Percentiles rank a stretch among this genome's conserved stretches.
These are phyloP conservation scores for Boletus rubropictus DNA, from an alignment of 768 basidiomycete genomes.

Conservation along the genomic window DNA sequence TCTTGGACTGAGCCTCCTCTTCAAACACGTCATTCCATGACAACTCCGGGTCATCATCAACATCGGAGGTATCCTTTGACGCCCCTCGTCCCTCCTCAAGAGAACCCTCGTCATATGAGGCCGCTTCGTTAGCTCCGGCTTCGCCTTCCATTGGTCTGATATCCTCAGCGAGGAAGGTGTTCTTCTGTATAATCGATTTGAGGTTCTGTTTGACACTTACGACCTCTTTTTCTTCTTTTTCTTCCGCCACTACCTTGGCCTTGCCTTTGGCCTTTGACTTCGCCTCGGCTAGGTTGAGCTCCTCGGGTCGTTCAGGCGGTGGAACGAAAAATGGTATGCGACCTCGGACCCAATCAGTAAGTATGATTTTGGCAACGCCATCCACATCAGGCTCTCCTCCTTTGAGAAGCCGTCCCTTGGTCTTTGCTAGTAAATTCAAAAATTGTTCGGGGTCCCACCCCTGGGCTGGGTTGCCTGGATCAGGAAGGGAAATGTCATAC, in stretches of 20 bases:
- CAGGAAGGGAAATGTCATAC: slow-evolving; percentile 65
- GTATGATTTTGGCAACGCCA: slow-evolving; percentile 87
- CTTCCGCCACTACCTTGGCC: slow-evolving; percentile 30
- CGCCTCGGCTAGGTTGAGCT: slow-evolving; percentile 56
- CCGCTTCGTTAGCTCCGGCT: slow-evolving; percentile 31
- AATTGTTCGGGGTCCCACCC: slow-evolving; percentile 74
- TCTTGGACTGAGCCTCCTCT: slow-evolving; percentile 35
- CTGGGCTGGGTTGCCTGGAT: slow-evolving; percentile 45
- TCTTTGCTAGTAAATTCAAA: slow-evolving; percentile 78
- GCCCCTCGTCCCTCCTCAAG: slow-evolving; percentile 40
- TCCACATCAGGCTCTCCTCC: slow-evolving; percentile 94
- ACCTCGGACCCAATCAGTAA: slow-evolving; percentile 96
- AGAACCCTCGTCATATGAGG: slow-evolving; percentile 28
- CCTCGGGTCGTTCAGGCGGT: slow-evolving; percentile 79
- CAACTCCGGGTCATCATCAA: slow-evolving; percentile 45
- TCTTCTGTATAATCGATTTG: slow-evolving; percentile 83
- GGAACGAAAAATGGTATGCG: slow-evolving; percentile 94
- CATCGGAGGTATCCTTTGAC: slow-evolving; percentile 29
- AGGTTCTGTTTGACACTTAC: slow-evolving; percentile 81
- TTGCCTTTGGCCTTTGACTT: slow-evolving; percentile 49
- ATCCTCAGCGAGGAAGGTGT: slow-evolving; percentile 81
- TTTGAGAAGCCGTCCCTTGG: slow-evolving; percentile 87
- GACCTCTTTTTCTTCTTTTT: slow-evolving; percentile 33
- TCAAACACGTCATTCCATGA: slow-evolving; percentile 87
- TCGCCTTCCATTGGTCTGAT: slow-evolving; percentile 58